phyloP scores from a whole-genome alignment of 2,329 filamentous ascomycete species.

The Chrysoporthe deuterocubensis region DNA sequence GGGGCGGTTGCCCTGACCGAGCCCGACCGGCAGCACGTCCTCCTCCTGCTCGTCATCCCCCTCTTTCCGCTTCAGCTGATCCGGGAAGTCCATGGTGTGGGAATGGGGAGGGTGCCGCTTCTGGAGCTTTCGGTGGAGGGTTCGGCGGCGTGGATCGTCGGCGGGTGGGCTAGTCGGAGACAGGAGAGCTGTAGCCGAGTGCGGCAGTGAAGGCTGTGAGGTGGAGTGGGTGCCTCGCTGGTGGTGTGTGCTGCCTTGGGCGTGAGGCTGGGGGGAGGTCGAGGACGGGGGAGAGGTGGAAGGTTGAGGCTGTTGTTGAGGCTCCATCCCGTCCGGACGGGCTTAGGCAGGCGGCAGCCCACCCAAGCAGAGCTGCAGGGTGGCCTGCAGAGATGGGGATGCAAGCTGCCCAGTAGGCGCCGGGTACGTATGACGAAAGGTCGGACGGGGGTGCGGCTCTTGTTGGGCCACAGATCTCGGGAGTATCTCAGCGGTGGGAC shows the following conservation, averaged over 20 bases:
- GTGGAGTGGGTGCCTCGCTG: slow-evolving; percentile 11
- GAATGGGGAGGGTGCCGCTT: slow-evolving; percentile 39
- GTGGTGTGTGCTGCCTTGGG: slow-evolving; percentile 11
- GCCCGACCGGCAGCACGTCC: slow-evolving; percentile 50
- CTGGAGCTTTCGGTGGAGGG: slow-evolving; percentile 47
- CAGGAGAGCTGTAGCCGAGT: slow-evolving; percentile 16
- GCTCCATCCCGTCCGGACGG: slow-evolving; percentile 24
- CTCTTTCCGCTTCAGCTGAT: slow-evolving; percentile 52
- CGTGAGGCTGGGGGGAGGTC: slow-evolving; percentile 4
- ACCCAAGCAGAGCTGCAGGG: slow-evolving; percentile 23
- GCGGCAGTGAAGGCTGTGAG: slow-evolving; percentile 14
- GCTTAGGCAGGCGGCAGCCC: slow-evolving; percentile 27
- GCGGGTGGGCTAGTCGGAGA: slow-evolving; percentile 34
- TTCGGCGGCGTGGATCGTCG: slow-evolving; percentile 44
- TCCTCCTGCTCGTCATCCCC: slow-evolving; percentile 56
- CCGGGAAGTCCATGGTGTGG: slow-evolving; percentile 56
- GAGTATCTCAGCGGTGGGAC: slow-evolving; percentile 11
- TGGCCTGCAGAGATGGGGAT: slow-evolving; percentile 10
- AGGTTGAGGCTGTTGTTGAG: slow-evolving; percentile 19
- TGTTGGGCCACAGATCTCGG: slow-evolving; percentile 16
- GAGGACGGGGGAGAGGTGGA: slow-evolving; percentile 18
- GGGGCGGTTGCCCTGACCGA: slow-evolving; percentile 45
- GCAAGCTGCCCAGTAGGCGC: slow-evolving; percentile 12
- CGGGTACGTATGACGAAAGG: slow-evolving; percentile 20
- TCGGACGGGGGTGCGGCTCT: slow-evolving; percentile 19